Percentiles rank a stretch among this genome's conserved stretches.
phyloP scores from a whole-genome alignment of 2,329 filamentous ascomycete genomes.

The Xylariaceae sp. region DNA sequence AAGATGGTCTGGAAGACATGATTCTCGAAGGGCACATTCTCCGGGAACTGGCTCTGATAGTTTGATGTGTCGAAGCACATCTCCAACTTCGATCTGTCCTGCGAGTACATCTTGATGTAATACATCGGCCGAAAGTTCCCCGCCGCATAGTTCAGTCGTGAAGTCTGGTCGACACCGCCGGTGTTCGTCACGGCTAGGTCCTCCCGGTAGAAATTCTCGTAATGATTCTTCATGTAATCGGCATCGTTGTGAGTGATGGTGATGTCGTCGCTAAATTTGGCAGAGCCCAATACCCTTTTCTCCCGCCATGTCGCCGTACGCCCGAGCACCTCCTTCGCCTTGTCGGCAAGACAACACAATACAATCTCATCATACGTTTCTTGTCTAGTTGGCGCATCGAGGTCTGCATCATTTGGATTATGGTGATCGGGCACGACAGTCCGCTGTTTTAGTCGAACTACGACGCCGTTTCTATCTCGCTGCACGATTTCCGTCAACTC shows the following conservation, averaged over 20 bases:
- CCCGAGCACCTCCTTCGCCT: constrained; percentile 55
- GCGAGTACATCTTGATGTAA: constrained; percentile 51
- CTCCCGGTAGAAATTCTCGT: constrained; percentile 55
- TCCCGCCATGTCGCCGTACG: constrained; percentile 56
- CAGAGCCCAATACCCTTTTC: constrained; percentile 62
- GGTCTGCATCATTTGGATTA: constrained; percentile 30
- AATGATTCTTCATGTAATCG: constrained; percentile 61
- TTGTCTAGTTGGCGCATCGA: constrained; percentile 38
- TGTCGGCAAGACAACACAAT: constrained; percentile 60
- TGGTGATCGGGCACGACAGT: constrained; percentile 32
- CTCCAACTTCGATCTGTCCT: constrained; percentile 47
- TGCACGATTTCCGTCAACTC: constrained; percentile 46
- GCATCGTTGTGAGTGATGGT: constrained; percentile 64
- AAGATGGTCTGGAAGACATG: constrained; percentile 47
- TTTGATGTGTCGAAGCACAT: constrained; percentile 54
- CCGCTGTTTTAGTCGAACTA: constrained; percentile 39
- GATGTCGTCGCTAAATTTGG: constrained; percentile 64
- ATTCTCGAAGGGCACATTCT: constrained; percentile 37
- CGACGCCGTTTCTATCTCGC: constrained; percentile 46
- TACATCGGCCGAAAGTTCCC: constrained; percentile 48
- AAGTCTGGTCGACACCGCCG: constrained; percentile 36
- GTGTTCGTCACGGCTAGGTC: constrained; percentile 36
- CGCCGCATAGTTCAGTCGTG: constrained; percentile 38
- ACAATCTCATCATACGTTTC: constrained; percentile 63
- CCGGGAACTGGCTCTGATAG: constrained; percentile 55